Evolutionary conservation across 768 basidiomycete species (phyloP), one percentile per base, ranked within the genome.

Genomic region (Lactarius sanguifluus): DNA sequence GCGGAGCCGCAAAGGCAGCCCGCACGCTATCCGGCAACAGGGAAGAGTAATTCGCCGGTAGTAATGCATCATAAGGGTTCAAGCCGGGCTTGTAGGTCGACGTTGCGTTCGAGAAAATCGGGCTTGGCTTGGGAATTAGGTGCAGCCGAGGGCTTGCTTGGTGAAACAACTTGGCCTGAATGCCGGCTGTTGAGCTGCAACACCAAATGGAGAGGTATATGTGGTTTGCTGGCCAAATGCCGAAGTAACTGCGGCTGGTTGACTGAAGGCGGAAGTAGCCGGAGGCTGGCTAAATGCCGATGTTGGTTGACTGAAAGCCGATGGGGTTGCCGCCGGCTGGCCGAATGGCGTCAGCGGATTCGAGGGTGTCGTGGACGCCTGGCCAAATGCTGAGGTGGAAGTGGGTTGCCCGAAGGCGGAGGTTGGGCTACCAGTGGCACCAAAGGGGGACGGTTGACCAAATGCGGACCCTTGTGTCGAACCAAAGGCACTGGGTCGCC

Each of bases 11-110:
- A 66, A 90, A 91, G 34, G 86, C 86, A 4, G 79, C 80, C 69
- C 79, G 73, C 43, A 79, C 82, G 5, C 72, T 72, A 38, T 76
- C 71, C 1, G 90, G 87, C 18, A 90, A 71, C 40, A 82, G 73
- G 40, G 81, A 75, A 41, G 77, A 67, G 74, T 91, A 91, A 66
- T 86, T 80, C n/a, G 71, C 68, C 6, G 88, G 88, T 30, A 91
- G 77, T 16, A 80, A 73, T 45, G 62, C 67, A 63, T 86, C 84
- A 69, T 88, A 89, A 55, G 82, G 82, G 65, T 86, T 82, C 50
- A 78, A 69, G 7, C 79, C 82, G 7, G 81, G 81, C 71, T 78
- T 77, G 70, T 78, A 79, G 61, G 77, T 72, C 25, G 70, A 67
- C 63, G 73, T 79, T 10, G 76, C 74, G n/a, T 69, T 47, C 20